Percentiles rank a stretch among this genome's conserved stretches.
These are phyloP conservation scores for Tuber borchii DNA, from an alignment of 495 filamentous ascomycete species.

Conservation along the genomic window DNA sequence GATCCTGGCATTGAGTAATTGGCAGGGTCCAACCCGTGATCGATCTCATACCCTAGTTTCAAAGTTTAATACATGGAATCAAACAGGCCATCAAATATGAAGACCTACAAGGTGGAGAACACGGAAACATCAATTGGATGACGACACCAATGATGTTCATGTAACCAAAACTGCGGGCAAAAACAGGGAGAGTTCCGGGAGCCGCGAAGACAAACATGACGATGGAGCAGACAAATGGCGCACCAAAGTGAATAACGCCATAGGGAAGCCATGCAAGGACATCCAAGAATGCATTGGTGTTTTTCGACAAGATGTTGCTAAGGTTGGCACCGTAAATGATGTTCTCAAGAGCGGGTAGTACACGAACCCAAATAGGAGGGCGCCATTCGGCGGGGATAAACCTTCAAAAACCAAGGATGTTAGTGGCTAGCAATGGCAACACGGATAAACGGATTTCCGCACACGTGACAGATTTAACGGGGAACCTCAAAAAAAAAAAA, in stretches of 20 bases:
- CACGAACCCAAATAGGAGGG: conserved; percentile 87
- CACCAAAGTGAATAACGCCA: conserved; percentile 83
- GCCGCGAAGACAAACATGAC: conserved; percentile 84
- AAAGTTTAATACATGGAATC: neutral
- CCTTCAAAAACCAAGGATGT: conserved; percentile 45
- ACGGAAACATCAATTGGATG: conserved; percentile 84
- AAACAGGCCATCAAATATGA: neutral
- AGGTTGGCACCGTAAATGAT: conserved; percentile 94
- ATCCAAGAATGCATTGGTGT: conserved; percentile 75
- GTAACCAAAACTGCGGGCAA: conserved; percentile 81
- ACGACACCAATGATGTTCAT: conserved; percentile 81
- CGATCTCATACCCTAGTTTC: conserved; percentile 66
- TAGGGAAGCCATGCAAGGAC: conserved; percentile 92
- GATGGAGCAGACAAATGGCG: conserved; percentile 66
- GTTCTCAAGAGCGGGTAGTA: conserved; percentile 92
- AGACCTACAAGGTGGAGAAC: conserved; percentile 69
- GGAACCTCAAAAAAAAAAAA: neutral
- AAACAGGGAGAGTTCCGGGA: conserved; percentile 78
- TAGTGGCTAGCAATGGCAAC: conserved; percentile 13
- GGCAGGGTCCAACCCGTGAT: conserved; percentile 78
- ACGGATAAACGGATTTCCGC: conserved; percentile 22
- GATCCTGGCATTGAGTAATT: conserved; percentile 86
- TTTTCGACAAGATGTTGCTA: conserved; percentile 87
- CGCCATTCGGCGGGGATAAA: conserved; percentile 83
- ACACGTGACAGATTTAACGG: conserved; percentile 23